Evolutionary conservation across 768 basidiomycete species (phyloP).

Genomic region (Pulveroboletus ravenelii): DNA sequence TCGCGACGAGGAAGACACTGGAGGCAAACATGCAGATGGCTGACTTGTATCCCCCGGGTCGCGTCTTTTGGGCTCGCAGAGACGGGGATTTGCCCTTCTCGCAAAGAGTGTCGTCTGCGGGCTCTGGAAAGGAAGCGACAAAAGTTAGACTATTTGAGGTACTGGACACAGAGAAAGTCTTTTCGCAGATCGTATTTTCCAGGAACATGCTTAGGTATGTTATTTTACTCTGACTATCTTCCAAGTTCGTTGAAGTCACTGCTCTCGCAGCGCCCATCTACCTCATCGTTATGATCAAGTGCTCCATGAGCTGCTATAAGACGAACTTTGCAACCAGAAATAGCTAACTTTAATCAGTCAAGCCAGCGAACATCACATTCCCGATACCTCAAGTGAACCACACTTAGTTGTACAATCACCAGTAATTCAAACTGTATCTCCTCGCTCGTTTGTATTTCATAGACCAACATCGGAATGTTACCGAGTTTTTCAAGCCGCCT

Average conservation of each 20-base stretch:
- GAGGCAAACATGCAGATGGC: conserved; percentile 79
- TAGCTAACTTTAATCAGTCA: neutral
- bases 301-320: conserved; percentile 60
- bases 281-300: conserved; percentile 78
- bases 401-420: conserved; percentile 1
- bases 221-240: neutral
- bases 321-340: conserved; percentile 9
- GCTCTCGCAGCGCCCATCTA: conserved; percentile 54
- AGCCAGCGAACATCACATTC: conserved; percentile 1
- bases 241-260: conserved; percentile 1
- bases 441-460: conserved; percentile 14
- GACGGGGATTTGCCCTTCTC: conserved; percentile 64
- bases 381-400: conserved; percentile 7
- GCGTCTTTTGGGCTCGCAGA: conserved; percentile 75
- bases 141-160: conserved; percentile 76
- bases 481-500: neutral
- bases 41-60: conserved; percentile 71
- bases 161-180: conserved; percentile 68
- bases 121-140: conserved; percentile 31
- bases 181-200: conserved; percentile 77
- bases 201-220: conserved; percentile 76
- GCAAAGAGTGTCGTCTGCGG: conserved; percentile 20
- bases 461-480: conserved; percentile 4
- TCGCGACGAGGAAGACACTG: conserved; percentile 75
- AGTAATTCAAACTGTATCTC: conserved; percentile 10